Percentiles rank a stretch among this genome's conserved stretches.
These are phyloP conservation scores for Diaporthe sp. DNA, from an alignment of 2,329 filamentous ascomycete genomes.

Conservation along the genomic window DNA sequence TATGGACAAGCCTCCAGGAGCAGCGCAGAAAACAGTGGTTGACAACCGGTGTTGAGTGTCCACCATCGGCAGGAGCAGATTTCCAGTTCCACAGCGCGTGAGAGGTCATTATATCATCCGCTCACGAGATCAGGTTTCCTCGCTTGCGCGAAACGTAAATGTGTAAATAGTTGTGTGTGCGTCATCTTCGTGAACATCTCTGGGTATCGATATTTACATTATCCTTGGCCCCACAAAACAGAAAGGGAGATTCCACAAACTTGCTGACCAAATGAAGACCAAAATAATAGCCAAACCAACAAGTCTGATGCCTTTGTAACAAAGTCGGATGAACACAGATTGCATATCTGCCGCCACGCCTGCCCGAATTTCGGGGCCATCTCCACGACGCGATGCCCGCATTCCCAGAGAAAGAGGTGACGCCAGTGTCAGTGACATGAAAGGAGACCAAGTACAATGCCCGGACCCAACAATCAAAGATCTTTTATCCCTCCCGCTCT, in stretches of 20 bases:
- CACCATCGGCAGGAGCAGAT: no score
- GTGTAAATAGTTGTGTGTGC: not conserved
- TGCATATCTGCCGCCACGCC: not conserved
- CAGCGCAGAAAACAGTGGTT: not conserved
- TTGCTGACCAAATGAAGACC: not conserved
- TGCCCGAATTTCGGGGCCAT: no score
- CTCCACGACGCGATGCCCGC: not conserved
- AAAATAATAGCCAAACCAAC: not conserved
- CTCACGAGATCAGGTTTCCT: not conserved
- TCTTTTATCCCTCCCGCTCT: no score
- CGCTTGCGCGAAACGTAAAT: not conserved
- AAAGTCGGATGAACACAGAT: not conserved
- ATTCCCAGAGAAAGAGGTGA: not conserved
- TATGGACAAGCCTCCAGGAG: not conserved
- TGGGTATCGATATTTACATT: slow-evolving; percentile 28
- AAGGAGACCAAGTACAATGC: not conserved
- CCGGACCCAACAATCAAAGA: not conserved
- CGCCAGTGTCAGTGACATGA: not conserved
- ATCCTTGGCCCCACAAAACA: not conserved
- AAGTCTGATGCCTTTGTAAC: not conserved
- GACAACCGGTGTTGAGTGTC: not conserved
- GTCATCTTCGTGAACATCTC: slow-evolving; percentile 21
- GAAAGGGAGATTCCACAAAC: not conserved
- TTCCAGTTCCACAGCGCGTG: not conserved
- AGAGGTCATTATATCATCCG: no score